Base-by-base conservation (phyloP, 2,329 filamentous ascomycete genomes). In the Talaromyces sp. region DNA sequence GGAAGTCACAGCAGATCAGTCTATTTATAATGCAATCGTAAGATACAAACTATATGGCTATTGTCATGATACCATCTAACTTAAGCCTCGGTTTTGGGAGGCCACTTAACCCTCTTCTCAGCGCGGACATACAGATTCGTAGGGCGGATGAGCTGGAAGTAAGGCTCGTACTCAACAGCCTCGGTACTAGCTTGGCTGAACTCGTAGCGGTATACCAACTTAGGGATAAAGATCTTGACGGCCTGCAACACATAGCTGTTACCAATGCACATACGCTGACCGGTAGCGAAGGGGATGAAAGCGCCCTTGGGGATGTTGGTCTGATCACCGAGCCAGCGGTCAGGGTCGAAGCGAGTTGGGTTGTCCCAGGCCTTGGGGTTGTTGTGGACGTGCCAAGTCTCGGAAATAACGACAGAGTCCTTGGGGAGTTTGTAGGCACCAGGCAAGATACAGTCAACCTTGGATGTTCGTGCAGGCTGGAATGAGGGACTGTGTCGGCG, bases 221-320 rank as follows among this genome's bases (percentile, higher is more conserved):
- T 85, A 1, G 82, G 78, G 67, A 89, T 39, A 39, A 76, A 73
- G 16, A 87, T 78, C 76, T 88, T 88, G 65, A 87, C 79, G 73
- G 89, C 85, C 65, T 83, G 81, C 7, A 88, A 75, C 0, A 86
- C 87, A 72, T 88, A 87, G 74, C 87, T 88, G 80, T 87, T 88
- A 0, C 86, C 87, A 63, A 89, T 85, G 67, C 87, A 89, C 76
- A 82, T 82, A 1, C 87, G 77, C 0, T 79, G 82, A 0, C 87
- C 87, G 0, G 81, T 76, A 0, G 83, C 86, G 67, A 89, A 89
- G 0, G 87, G 87, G 3, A 84, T 77, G 69, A 88, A 89, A 0
- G 82, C 76, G 1, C 79, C 81, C 35, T 80, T 79, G 54, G 82
- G 84, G 1, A 81, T 72, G 68, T 79, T 81, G 76, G 84, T 85